phyloP scores from a whole-genome alignment of 2,329 filamentous ascomycete species.

The Alternaria gaisen region DNA sequence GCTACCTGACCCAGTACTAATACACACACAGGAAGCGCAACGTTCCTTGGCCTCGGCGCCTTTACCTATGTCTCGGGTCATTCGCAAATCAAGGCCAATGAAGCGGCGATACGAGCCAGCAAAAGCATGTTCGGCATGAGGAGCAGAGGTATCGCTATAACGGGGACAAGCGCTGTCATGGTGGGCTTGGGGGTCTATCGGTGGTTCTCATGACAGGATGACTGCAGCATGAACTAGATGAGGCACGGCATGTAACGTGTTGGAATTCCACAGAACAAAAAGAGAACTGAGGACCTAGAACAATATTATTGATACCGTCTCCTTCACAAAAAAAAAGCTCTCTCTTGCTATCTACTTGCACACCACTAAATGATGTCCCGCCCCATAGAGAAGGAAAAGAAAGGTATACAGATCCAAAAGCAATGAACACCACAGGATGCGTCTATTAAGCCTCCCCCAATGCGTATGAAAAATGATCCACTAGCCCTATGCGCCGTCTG shows the following conservation, averaged over 20 bases:
- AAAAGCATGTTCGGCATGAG: slow-evolving; percentile 54
- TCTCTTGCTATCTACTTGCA: neutral
- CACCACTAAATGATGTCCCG: slow-evolving; percentile 25
- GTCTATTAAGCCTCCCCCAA: slow-evolving; percentile 32
- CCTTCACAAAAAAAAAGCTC: neutral
- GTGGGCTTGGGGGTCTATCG: slow-evolving; percentile 57
- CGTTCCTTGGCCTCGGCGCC: slow-evolving; percentile 57
- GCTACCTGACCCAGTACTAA: neutral
- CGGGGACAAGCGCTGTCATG: slow-evolving; percentile 51
- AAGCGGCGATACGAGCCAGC: slow-evolving; percentile 53
- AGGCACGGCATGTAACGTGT: neutral
- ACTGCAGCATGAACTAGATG: neutral
- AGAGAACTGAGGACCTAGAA: neutral
- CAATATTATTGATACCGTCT: slow-evolving; percentile 2
- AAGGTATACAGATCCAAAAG: slow-evolving; percentile 23
- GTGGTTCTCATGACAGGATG: slow-evolving; percentile 44
- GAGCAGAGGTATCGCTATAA: slow-evolving; percentile 52
- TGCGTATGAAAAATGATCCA: slow-evolving; percentile 28
- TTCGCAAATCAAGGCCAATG: slow-evolving; percentile 53
- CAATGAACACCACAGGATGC: slow-evolving; percentile 38
- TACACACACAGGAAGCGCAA: slow-evolving; percentile 50
- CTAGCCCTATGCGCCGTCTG: slow-evolving; percentile 29
- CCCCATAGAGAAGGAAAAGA: slow-evolving; percentile 16
- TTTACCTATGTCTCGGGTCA: slow-evolving; percentile 59
- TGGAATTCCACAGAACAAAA: neutral